These are phyloP conservation scores for Nothophaeocryptopus gaeumannii DNA, from an alignment of 2,329 filamentous ascomycete species.

Conservation along the genomic window DNA sequence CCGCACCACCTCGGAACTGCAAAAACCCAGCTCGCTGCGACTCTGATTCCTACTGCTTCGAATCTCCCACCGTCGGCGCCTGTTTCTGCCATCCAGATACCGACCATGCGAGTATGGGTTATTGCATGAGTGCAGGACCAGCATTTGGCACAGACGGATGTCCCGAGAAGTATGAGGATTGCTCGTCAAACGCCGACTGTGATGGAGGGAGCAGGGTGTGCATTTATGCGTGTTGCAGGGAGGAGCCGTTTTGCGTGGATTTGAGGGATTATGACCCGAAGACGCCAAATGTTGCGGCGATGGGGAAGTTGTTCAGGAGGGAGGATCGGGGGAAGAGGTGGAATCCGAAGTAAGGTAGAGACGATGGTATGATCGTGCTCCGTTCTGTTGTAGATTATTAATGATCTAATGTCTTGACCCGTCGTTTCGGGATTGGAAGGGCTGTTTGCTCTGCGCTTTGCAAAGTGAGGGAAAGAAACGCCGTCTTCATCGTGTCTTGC, in stretches of 20 bases:
- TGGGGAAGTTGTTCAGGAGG: neutral
- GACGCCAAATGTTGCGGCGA: neutral
- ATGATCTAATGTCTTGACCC: neutral
- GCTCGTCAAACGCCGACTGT: conserved; percentile 17
- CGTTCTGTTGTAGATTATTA: neutral
- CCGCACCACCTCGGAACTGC: conserved; percentile 8
- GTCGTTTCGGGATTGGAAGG: too few relatives aligned
- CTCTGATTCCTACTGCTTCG: conserved; percentile 15
- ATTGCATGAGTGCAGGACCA: conserved; percentile 19
- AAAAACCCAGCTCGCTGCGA: conserved; percentile 17
- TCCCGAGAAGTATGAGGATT: conserved; percentile 18
- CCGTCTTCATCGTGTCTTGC: too few relatives aligned
- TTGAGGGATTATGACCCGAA: conserved; percentile 14
- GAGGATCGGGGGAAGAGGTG: too few relatives aligned
- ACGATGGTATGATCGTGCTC: too few relatives aligned
- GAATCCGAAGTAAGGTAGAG: too few relatives aligned
- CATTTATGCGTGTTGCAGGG: conserved; percentile 21
- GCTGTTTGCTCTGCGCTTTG: too few relatives aligned
- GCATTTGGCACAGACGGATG: conserved; percentile 2
- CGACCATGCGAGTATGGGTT: conserved; percentile 13
- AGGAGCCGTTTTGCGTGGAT: conserved; percentile 23
- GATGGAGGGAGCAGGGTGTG: conserved; percentile 15
- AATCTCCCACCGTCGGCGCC: conserved; percentile 10
- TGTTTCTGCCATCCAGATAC: conserved; percentile 21
- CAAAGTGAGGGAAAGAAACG: too few relatives aligned